Evolutionary conservation across 441 rosid species (phyloP).

Genomic region (Gossypium schwendimanii): DNA sequence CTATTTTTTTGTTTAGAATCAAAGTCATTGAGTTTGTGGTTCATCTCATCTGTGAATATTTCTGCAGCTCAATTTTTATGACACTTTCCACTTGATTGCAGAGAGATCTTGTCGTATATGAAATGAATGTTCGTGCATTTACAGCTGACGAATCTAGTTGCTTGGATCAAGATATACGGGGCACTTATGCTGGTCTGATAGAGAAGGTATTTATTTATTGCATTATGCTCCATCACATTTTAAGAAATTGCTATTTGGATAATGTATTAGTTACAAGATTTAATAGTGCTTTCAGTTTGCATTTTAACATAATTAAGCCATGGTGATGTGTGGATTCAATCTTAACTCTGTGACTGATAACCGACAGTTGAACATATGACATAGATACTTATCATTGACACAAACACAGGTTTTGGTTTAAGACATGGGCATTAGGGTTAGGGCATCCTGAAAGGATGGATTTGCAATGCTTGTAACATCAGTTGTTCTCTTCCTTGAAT

Average conservation of each 20-base stretch:
- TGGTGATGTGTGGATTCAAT: neutral
- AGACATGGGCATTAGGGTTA: neutral
- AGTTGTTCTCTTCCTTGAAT: neutral
- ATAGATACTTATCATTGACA: neutral
- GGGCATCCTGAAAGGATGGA: constrained; percentile 4
- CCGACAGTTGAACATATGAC: neutral
- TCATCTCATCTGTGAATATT: constrained; percentile 2
- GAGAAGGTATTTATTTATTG: constrained; percentile 54
- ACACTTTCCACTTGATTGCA: constrained; percentile 31
- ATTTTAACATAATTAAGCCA: neutral
- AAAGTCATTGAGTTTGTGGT: constrained; percentile 13
- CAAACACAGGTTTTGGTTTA: neutral
- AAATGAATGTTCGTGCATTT: constrained; percentile 95
- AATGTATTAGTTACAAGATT: neutral
- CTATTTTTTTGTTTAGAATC: neutral
- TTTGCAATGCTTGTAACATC: neutral
- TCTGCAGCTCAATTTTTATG: constrained; percentile 12
- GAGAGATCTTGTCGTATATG: constrained; percentile 91
- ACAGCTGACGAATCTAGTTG: constrained; percentile 83
- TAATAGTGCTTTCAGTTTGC: neutral
- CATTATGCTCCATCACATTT: constrained; percentile 8
- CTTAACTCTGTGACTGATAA: neutral
- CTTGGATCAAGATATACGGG: constrained; percentile 52
- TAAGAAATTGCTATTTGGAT: neutral
- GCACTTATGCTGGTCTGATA: constrained; percentile 78